Base-by-base conservation (phyloP, 148 eudicot species). In the Cornus controversa region DNA sequence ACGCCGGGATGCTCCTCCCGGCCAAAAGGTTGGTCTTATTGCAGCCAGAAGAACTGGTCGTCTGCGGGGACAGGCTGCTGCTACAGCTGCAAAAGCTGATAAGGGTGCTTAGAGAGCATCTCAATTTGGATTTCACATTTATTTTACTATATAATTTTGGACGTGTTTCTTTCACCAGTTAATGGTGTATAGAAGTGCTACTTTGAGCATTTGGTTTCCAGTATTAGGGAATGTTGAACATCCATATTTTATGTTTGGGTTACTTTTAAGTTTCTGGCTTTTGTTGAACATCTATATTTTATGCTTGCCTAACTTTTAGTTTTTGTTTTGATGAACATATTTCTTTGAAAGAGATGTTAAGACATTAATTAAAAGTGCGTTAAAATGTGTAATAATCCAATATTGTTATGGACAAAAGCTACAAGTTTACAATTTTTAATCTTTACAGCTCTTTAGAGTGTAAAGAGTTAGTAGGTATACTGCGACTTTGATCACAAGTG, bases 21-120 rank as follows among this genome's bases (percentile, higher is more conserved):
- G 88, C 1, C 86, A 86, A 76, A 86, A 86, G 84, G 88, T 86
- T 68, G 88, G 88, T 86, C 88, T 86, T 36, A 86, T 86, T 83
- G 88, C 88, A 11, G 88, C 88, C 40, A 74, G 89, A 64, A 86
- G 89, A 65, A 86, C 89, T 47, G 89, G 86, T 80, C 84, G 86
- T 77, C 89, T 86, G 3, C 82, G 86, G 29, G 89, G 89, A 27
- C 89, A 86, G 81, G 84, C 86, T 57, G 89, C 89, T 76, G 84
- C 89, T 54, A 76, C 84, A 8, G 89, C 89, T 31, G 54, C 89
- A 13, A 86, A 86, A 13, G 81, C 85, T 22, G 84, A 83, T 10
- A 78, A 86, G 79, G 66, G n/a, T n/a, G n/a, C 71, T 50, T 78
- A 76, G 66, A 69, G 79, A 23, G 47, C 20, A 50, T 50, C 20